phyloP scores from a whole-genome alignment of 1,284 basidiomycete species.

The Polyporus tsugae region DNA sequence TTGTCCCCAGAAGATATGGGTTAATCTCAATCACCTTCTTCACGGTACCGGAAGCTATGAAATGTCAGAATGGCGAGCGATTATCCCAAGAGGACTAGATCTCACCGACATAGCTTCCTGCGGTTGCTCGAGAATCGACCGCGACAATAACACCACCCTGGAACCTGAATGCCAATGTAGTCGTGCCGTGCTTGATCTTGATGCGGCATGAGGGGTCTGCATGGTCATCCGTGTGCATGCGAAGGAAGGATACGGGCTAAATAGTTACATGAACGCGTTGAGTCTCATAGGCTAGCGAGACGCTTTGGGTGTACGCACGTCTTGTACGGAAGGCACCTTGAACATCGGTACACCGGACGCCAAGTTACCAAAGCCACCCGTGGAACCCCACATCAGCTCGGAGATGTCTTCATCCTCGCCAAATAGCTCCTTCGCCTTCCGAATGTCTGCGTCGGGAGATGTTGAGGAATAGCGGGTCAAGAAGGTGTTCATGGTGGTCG shows the following conservation, averaged over 20 bases:
- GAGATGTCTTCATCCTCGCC: slow-evolving; percentile 70
- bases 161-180: slow-evolving; percentile 97
- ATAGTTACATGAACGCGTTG: background rate
- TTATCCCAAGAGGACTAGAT: slow-evolving; percentile 17
- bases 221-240: slow-evolving; percentile 92
- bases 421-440: slow-evolving; percentile 57
- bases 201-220: slow-evolving; percentile 94
- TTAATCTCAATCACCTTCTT: slow-evolving; percentile 99
- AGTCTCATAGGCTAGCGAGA: background rate
- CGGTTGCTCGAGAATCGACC: slow-evolving; percentile 97
- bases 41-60: slow-evolving; percentile 89
- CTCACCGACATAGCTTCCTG: slow-evolving; percentile 95
- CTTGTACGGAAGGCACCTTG: slow-evolving; percentile 72
- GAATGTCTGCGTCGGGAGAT: slow-evolving; percentile 56
- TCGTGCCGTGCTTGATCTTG: slow-evolving; percentile 99
- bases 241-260: slow-evolving; percentile 90
- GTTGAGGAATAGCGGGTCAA: slow-evolving; percentile 71
- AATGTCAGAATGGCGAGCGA: slow-evolving; percentile 3
- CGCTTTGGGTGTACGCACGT: slow-evolving; percentile 58
- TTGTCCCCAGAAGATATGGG: slow-evolving; percentile 96
- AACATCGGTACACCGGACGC: slow-evolving; percentile 76
- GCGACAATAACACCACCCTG: slow-evolving; percentile 97
- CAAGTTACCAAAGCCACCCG: slow-evolving; percentile 80
- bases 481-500: slow-evolving; percentile 77
- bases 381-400: slow-evolving; percentile 80